Evolutionary conservation across 2,329 filamentous ascomycete species (phyloP), one percentile per base, ranked within the genome.

Genomic region (Colletotrichum chlorophyti): DNA sequence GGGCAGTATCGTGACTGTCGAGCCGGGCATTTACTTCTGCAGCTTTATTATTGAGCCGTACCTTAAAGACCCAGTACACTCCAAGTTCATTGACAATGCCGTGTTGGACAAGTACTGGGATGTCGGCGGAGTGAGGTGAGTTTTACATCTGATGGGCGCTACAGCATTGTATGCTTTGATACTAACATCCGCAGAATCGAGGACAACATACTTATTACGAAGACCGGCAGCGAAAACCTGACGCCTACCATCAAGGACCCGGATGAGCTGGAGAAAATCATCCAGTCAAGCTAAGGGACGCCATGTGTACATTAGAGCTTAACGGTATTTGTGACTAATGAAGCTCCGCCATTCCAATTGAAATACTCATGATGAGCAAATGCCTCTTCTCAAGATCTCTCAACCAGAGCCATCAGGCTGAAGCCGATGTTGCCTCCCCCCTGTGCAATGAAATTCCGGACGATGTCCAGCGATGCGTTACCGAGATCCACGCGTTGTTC

Each of bases 1-100:
- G 1, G 89, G 61, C 7, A 89, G 89, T 46, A 91, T 99, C 21
- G 88, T 99, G 50, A 99, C 95, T 0, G 94, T 98, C 34, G 95
- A 99, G 78, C 95, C 95, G 11, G 95, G 95, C 43, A 87, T 94
- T 62, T 97, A 97, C 76, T 97, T 97, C 73, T 96, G 91, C 74
- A 84, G 86, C 17, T 97, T 93, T 70, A 96, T 96, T 63, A 91
- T 97, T 61, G 84, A 89, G 40, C 91, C 92, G 0, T 95, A 90
- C 69, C 79, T 96, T 11, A 80, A 86, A 43, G 86, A 93, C 63
- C 85, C 89, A 0, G 83, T 85, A 43, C 86, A 93, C 68, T 82
- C 84, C 51, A 87, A 89, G 68, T 96, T 87, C 69, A 96, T 97
- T 66, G 86, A 97, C 68, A 77, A 79, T 35, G 75, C 80, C 17